phyloP scores from a whole-genome alignment of 352 stramenopile genomes.

The Phytophthora sojae region DNA sequence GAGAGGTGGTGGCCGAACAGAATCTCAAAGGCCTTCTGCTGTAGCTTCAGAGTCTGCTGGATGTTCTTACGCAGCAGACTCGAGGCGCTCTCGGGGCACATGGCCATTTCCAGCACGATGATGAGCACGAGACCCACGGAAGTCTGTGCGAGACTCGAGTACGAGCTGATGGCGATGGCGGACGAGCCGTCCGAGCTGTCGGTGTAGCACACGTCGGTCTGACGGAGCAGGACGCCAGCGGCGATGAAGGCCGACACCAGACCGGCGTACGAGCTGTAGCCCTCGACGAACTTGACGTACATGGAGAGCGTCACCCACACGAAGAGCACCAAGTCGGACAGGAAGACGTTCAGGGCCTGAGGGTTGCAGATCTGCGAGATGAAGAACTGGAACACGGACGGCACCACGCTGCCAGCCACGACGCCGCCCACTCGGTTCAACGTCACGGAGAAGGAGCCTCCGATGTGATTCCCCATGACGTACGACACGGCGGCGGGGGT shows the following conservation, averaged over 20 bases:
- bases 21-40: constrained; percentile 70
- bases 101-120: constrained; percentile 70
- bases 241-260: constrained; percentile 81
- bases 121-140: constrained; percentile 84
- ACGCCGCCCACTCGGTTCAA: constrained; percentile 87
- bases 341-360: constrained; percentile 44
- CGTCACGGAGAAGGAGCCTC: constrained; percentile 80
- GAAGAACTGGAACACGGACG: constrained; percentile 88
- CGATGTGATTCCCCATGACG: constrained; percentile 84
- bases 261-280: constrained; percentile 76
- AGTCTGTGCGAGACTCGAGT: constrained; percentile 82
- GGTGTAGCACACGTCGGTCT: constrained; percentile 63
- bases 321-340: constrained; percentile 69
- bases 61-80: constrained; percentile 77
- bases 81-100: constrained; percentile 76
- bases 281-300: constrained; percentile 75
- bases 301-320: constrained; percentile 80
- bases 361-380: constrained; percentile 73
- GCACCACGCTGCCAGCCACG: constrained; percentile 83
- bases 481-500: constrained; percentile 70
- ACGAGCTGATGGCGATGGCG: constrained; percentile 72
- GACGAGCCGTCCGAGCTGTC: constrained; percentile 49
- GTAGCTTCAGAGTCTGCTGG: constrained; percentile 69
- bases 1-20: constrained; percentile 80
- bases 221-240: constrained; percentile 64